phyloP scores from a whole-genome alignment of 192 early-diverging fungal species.

The Radiomyces spectabilis region DNA sequence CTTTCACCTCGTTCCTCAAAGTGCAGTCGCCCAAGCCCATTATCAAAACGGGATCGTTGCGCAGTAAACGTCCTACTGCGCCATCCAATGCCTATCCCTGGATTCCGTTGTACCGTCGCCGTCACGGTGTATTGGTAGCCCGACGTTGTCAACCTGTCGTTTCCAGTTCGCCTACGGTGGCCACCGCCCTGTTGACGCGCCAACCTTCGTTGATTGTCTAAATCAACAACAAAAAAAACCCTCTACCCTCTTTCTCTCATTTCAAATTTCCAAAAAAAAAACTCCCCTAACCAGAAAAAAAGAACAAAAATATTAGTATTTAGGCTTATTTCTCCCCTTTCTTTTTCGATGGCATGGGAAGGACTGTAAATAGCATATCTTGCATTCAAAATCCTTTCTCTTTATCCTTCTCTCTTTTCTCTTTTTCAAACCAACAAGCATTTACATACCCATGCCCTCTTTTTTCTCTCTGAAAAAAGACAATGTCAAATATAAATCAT shows the following conservation, averaged over 20 bases:
- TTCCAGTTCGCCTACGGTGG: not conserved
- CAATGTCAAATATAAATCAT: too few relatives aligned
- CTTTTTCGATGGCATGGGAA: too few relatives aligned
- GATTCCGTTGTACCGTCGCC: slow-evolving; percentile 12
- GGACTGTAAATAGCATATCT: too few relatives aligned
- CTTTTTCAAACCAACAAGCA: too few relatives aligned
- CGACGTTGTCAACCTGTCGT: slow-evolving; percentile 5
- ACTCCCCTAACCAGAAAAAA: not conserved
- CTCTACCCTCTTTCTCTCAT: not conserved
- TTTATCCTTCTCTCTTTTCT: too few relatives aligned
- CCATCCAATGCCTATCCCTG: slow-evolving; percentile 17
- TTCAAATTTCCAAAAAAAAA: not conserved
- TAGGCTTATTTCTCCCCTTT: not conserved
- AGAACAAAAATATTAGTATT: not conserved
- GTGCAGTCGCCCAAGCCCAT: too few relatives aligned
- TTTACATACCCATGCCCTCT: too few relatives aligned
- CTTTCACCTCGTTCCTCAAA: too few relatives aligned
- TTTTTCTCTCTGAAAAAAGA: too few relatives aligned
- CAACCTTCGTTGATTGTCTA: not conserved
- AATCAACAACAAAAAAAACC: not conserved
- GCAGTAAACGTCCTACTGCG: not conserved
- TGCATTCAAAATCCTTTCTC: too few relatives aligned
- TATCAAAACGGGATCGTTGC: too few relatives aligned
- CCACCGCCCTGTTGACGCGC: not conserved
- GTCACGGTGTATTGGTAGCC: slow-evolving; percentile 6